phyloP scores from a whole-genome alignment of 1,284 basidiomycete species.

The Retiboletus flavoniger region DNA sequence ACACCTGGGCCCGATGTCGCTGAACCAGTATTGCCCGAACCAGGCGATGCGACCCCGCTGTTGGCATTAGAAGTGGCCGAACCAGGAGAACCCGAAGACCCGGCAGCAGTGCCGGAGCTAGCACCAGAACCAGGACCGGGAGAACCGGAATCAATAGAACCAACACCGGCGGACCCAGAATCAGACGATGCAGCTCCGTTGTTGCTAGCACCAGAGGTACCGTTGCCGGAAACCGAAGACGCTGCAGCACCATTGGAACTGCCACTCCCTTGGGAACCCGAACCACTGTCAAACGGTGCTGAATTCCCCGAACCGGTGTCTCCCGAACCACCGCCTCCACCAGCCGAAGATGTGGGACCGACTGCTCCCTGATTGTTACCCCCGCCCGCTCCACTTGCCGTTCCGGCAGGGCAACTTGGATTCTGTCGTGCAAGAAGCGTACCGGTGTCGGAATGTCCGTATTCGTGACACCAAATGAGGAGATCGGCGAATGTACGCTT shows the following conservation, averaged over 20 bases:
- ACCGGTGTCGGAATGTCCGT: constrained; percentile 9
- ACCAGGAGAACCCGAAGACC: not conserved
- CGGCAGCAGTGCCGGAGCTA: not conserved
- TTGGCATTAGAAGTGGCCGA: not conserved
- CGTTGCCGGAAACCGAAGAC: constrained; percentile 6
- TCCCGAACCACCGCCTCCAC: not conserved
- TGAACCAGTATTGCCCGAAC: not conserved
- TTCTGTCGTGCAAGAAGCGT: constrained; percentile 27
- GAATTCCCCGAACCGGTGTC: not conserved
- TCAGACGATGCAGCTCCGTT: constrained; percentile 1
- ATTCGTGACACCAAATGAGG: constrained; percentile 31
- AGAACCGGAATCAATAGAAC: constrained; percentile 3
- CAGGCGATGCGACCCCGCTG: not conserved
- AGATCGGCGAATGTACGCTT: constrained; percentile 26
- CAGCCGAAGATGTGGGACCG: not conserved
- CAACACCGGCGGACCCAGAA: not conserved
- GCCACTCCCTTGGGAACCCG: not conserved
- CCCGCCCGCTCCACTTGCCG: not conserved
- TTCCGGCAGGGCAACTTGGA: constrained; percentile 17
- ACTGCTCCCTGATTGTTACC: not conserved
- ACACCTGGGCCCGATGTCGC: not conserved
- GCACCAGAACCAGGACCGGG: not conserved
- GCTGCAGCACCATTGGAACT: constrained; percentile 3
- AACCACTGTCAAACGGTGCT: not conserved
- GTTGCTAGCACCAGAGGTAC: constrained; percentile 3